Base-by-base conservation (phyloP, 495 filamentous ascomycete species). In the Penicillium antarcticum region DNA sequence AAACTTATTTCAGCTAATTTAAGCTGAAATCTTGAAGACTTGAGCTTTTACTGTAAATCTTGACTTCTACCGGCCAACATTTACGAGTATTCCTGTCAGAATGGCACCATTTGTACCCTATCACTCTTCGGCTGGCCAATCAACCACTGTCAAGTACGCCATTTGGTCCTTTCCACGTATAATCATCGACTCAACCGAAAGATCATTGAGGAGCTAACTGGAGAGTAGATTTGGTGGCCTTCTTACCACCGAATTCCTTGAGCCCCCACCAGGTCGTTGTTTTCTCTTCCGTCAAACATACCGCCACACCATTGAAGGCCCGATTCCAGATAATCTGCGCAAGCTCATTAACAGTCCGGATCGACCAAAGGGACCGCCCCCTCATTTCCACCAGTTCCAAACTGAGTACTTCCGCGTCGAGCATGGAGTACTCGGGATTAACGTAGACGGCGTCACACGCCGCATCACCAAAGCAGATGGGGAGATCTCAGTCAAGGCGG, bases 341-440 rank as follows among this genome's bases (percentile, higher is more conserved):
- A 42, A 17, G 21, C 21, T 23, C 3, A 23, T 23, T 5, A 23
- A 23, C 21, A 23, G 21, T 23, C 21, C 21, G 5, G 5, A 53
- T 4, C 51, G 42, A 13, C 51, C 56, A 5, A 23, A 23, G 21
- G 56, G 56, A 6, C 56, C 56, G 8, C 35, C 56, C 1, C 24
- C 33, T 3, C 56, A 58, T 32, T 54, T 58, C 16, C 56, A 58
- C 36, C 56, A 33, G 35, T 58, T 23, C 31, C 56, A 58, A 36
- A 58, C 36, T 1, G 56, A 58, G 50, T 58, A 42, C 19, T 58
- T 58, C 29, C 45, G 26, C 18, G 56, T 58, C 9, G 56, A 51
- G 37, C 5, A 33, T 4, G 56, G 51, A 1, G 17, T 51, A 1
- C n/a, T 34, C 7, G 46, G 24, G 0, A 33, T 43, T n/a, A 24